These are phyloP conservation scores for Pseudogymnoascus sp. DNA, from an alignment of 2,329 filamentous ascomycete species.

Conservation along the genomic window DNA sequence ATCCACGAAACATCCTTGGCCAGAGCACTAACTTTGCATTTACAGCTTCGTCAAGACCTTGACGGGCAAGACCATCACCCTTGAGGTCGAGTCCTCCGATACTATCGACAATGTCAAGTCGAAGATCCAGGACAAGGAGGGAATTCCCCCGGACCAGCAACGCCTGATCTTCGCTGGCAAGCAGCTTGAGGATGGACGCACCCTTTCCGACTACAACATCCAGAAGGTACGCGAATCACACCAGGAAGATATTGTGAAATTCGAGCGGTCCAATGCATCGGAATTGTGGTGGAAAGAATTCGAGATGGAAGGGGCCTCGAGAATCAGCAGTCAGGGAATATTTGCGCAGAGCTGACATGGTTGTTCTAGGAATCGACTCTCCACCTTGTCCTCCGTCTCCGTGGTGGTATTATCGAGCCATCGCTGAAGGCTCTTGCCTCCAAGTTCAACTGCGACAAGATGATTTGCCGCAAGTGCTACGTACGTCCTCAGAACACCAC, in stretches of 20 bases:
- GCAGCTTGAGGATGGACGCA: constrained; percentile 97
- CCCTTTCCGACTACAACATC: constrained; percentile 97
- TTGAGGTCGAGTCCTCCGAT: constrained; percentile 97
- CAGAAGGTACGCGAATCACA: constrained; percentile 66
- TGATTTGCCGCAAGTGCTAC: constrained; percentile 99
- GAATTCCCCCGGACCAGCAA: constrained; percentile 96
- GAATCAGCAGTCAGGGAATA: background rate
- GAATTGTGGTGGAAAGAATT: background rate
- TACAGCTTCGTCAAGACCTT: constrained; percentile 99
- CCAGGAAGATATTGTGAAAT: background rate
- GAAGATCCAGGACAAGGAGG: constrained; percentile 99
- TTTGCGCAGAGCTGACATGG: background rate
- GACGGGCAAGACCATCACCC: constrained; percentile 99
- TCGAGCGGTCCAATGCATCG: constrained; percentile 8
- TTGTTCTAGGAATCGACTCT: constrained; percentile 79
- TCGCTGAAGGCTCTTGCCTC: constrained; percentile 96
- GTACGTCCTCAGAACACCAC: constrained; percentile 47
- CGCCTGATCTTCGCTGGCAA: constrained; percentile 98
- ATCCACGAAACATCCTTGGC: constrained; percentile 21
- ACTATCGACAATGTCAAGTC: constrained; percentile 99
- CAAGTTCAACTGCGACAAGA: constrained; percentile 99
- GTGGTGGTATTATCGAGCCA: constrained; percentile 98
- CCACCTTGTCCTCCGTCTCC: constrained; percentile 95
- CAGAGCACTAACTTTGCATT: constrained; percentile 17
- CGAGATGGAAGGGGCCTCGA: background rate